Conservation (phyloP, 345 rosid genomes). For the Lepidium africanum region DNA sequence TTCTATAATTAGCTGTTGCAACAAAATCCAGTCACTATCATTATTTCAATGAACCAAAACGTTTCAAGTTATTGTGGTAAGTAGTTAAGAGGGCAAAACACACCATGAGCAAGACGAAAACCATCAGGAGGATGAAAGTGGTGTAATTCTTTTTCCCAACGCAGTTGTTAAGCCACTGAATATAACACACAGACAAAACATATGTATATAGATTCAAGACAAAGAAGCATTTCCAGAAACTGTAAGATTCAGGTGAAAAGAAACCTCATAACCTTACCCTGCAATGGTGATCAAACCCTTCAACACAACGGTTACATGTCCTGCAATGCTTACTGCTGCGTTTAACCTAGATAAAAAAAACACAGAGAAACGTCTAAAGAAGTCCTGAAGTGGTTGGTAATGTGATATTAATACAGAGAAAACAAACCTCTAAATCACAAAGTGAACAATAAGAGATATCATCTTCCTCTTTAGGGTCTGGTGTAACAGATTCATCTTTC, state of each 20-base stretch:
- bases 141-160: conserved; percentile 92
- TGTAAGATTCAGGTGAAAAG: background rate
- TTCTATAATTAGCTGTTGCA: conserved; percentile 65
- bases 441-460: conserved; percentile 68
- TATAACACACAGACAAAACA: background rate
- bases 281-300: conserved; percentile 99
- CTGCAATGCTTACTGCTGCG: conserved; percentile 94
- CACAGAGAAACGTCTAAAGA: background rate
- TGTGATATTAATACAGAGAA: background rate
- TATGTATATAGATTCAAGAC: background rate
- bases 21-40: background rate
- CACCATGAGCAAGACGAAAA: conserved; percentile 77
- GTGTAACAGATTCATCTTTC: conserved; percentile 72
- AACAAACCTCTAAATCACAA: conserved; percentile 75
- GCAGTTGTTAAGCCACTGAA: conserved; percentile 96
- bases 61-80: background rate
- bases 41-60: background rate
- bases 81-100: conserved; percentile 21
- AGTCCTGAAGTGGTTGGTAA: background rate
- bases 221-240: background rate
- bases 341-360: conserved; percentile 52
- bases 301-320: conserved; percentile 89
- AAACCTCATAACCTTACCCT: conserved; percentile 40
- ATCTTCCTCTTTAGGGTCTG: conserved; percentile 67
- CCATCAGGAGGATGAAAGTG: conserved; percentile 77